Base-by-base conservation (phyloP, 805 yeast genomes). In the Saccharomycopsis synnaedendra region DNA sequence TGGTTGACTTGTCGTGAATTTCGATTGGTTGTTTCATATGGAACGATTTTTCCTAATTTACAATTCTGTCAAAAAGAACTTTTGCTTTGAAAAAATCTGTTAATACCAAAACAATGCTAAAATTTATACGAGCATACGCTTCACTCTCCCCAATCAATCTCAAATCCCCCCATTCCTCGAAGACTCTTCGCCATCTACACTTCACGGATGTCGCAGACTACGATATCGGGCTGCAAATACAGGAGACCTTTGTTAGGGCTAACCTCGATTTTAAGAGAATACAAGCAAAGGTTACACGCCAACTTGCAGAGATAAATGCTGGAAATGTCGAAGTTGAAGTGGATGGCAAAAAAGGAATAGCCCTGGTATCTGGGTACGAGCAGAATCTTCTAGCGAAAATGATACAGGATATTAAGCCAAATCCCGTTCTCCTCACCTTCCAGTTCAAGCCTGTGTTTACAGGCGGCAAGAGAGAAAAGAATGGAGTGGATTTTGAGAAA, bases 401-500 rank as follows among this genome's bases (percentile, higher is more conserved):
- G 27, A 42, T 69, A n/a, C 53, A 58, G 1, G 51, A 52, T 32
- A 61, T 67, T 70, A 73, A 75, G 53, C 83, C 86, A 1, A 64
- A 67, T 34, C 90, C 96, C 0, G 72, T 81, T 0, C 62, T 89
- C 4, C 65, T 90, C 10, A 82, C 95, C 1, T 88, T 87, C 65
- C 89, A 93, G 59, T 85, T 93, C 65, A 70, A 77, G 19, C 86
- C 88, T 3, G 87, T 88, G 0, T 88, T 86, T 60, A 90, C 98
- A 0, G 90, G 94, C 8, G 99, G 99, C 1, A 78, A 89, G 56
- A 73, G 96, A 53, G 85, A 88, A 61, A 74, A 75, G 54, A 71
- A 73, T 32, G 52, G 51, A 4, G 57, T 52, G 2, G 55, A 48
- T 37, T 57, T 34, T 55, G 11, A 52, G 43, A 53, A 53, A 35